These are phyloP conservation scores for Ceratocystis destructans DNA, from an alignment of 2,329 filamentous ascomycete genomes.

Conservation along the genomic window DNA sequence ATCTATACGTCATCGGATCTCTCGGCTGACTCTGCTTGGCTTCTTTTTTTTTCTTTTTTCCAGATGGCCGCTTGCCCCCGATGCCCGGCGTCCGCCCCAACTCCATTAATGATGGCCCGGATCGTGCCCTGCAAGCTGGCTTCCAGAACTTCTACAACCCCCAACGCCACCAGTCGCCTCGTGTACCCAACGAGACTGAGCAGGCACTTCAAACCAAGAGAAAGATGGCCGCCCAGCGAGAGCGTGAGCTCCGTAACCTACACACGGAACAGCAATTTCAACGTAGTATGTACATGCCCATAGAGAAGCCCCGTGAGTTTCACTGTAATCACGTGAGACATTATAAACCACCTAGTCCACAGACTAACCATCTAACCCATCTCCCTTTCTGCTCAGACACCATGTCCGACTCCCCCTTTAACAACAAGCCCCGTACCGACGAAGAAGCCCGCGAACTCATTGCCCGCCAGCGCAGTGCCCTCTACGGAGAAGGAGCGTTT, in stretches of 20 bases:
- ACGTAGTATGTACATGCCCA: conserved; percentile 59
- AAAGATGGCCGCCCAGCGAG: conserved; percentile 96
- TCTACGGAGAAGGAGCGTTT: conserved; percentile 69
- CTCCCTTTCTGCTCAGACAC: conserved; percentile 31
- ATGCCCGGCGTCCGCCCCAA: conserved; percentile 55
- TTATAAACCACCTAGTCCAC: no score
- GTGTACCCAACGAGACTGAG: conserved; percentile 80
- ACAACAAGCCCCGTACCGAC: conserved; percentile 74
- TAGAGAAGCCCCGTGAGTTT: not conserved
- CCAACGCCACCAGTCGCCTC: conserved; percentile 72
- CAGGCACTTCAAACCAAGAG: conserved; percentile 99
- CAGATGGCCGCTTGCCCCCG: conserved; percentile 52
- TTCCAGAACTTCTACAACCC: conserved; percentile 88
- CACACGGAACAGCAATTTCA: conserved; percentile 99
- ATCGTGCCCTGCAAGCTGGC: conserved; percentile 41
- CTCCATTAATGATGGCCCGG: conserved; percentile 58
- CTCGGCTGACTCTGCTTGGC: conserved; percentile 5
- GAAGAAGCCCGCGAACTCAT: conserved; percentile 93
- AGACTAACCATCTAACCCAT: not conserved
- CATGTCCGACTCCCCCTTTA: conserved; percentile 31
- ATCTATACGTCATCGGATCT: not conserved
- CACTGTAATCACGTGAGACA: not conserved
- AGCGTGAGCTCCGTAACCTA: conserved; percentile 98
- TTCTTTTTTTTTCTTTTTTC: not conserved
- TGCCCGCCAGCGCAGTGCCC: conserved; percentile 82